Evolutionary conservation across 805 yeast genomes (phyloP).

Genomic region (Candida sanyiensis): DNA sequence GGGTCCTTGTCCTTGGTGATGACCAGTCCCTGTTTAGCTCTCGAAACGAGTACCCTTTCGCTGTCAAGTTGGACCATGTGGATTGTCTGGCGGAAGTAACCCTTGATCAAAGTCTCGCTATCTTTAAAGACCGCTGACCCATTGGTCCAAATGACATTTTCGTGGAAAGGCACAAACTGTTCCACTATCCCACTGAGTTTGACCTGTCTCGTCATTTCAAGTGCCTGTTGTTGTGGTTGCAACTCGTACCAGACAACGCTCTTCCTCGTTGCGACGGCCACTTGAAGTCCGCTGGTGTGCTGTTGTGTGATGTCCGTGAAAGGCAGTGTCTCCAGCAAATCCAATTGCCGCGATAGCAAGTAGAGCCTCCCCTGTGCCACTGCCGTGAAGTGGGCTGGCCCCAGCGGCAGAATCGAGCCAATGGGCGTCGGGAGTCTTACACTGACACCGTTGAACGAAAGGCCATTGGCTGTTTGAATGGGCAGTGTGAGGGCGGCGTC

Average conservation of each 20-base stretch:
- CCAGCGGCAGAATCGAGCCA: constrained; percentile 1
- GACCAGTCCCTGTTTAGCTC: constrained; percentile 6
- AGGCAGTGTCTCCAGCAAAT: constrained; percentile 3
- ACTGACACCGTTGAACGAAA: neutral
- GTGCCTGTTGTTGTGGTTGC: constrained; percentile 16
- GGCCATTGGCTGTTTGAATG: neutral
- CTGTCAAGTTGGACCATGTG: neutral
- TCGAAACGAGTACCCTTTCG: constrained; percentile 5
- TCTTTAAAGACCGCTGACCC: constrained; percentile 5
- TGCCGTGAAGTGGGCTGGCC: neutral
- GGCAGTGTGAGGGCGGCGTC: neutral
- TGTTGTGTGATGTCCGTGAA: constrained; percentile 5
- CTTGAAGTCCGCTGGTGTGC: neutral
- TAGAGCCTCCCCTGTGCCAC: constrained; percentile 4
- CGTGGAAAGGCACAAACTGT: constrained; percentile 18
- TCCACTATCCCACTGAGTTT: constrained; percentile 25
- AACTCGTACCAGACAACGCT: constrained; percentile 13
- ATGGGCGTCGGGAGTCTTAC: neutral
- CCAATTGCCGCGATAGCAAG: neutral
- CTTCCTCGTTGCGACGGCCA: constrained; percentile 17
- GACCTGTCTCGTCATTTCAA: constrained; percentile 24
- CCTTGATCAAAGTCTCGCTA: neutral
- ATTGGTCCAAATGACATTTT: constrained; percentile 7
- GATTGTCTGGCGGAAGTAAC: constrained; percentile 4
- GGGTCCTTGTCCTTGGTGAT: neutral